Evolutionary conservation across 352 stramenopile species (phyloP), one percentile per base, ranked within the genome.

Genomic region (Pythium dissimile): DNA sequence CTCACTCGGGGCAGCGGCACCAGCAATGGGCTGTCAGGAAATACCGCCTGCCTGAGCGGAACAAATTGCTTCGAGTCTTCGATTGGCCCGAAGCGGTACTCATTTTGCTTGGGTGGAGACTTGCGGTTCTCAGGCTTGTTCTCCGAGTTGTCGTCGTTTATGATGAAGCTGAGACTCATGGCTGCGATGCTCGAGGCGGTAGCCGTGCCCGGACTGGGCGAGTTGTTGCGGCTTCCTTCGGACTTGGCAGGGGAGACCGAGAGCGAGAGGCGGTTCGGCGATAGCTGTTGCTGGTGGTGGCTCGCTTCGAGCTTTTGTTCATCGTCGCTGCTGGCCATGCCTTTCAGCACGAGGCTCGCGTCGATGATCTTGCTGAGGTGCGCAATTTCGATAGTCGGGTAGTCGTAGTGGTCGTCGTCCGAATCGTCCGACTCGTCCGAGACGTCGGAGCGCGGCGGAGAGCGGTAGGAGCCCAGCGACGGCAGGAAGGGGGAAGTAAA

Each of bases 81-180:
- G 61, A 76, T 73, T 58, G 69, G 76, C 64, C 26, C 46, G 63
- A 27, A 20, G 27, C 30, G 23, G 18, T 42, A 35, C 24, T 30
- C 35, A 26, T 21, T 31, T 7, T 60, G 35, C 21, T 53, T 59
- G 46, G n/a, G 20, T 2, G 61, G 38, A 16, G 49, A 46, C 44
- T 39, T 45, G 28, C 31, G 20, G 54, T 62, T 77, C 20, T 26
- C 69, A 28, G 46, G 60, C 55, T 60, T 66, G 57, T 67, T 62
- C 47, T 75, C 67, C 26, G 64, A 47, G 43, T 66, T 59, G 34
- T 73, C 66, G 51, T 80, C 57, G 66, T 92, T 86, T 47, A 89
- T 84, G 67, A 92, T 92, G 62, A 81, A 92, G 75, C 82, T 89
- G 45, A 92, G 80, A 20, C 82, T 88, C 82, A 92, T 92, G 59